A percentile compares a stretch with the other conserved stretches of the same genome.
phyloP scores from a whole-genome alignment of 768 basidiomycete genomes.

The Rhizopogon rudus region DNA sequence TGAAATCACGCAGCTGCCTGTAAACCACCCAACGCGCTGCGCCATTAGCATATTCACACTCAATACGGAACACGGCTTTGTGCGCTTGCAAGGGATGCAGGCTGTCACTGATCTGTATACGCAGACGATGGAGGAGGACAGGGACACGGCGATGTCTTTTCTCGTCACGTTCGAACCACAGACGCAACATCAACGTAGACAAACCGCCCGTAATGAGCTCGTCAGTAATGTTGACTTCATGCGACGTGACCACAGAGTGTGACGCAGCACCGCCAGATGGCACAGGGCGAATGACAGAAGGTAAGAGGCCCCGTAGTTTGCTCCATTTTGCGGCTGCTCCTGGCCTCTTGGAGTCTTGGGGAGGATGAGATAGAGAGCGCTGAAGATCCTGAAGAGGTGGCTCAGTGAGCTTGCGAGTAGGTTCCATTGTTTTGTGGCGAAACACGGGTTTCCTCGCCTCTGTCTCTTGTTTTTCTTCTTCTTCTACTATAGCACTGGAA shows the following conservation, averaged over 20 bases:
- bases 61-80: conserved; percentile 84
- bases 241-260: conserved; percentile 46
- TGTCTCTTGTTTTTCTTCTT: conserved; percentile 15
- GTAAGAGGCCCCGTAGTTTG: conserved; percentile 60
- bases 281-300: conserved; percentile 36
- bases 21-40: conserved; percentile 93
- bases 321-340: conserved; percentile 48
- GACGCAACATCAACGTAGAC: conserved; percentile 68
- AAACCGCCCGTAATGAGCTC: conserved; percentile 80
- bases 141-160: conserved; percentile 79
- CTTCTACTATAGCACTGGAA: conserved; percentile 23
- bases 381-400: conserved; percentile 11
- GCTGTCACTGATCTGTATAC: conserved; percentile 84
- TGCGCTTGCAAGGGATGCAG: conserved; percentile 72
- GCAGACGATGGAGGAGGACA: conserved; percentile 69
- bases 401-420: conserved; percentile 1
- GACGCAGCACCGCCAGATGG: conserved; percentile 30
- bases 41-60: conserved; percentile 95
- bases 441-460: conserved; percentile 20
- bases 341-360: conserved; percentile 16
- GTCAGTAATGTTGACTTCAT: conserved; percentile 70
- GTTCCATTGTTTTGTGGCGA: conserved; percentile 4
- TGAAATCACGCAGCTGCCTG: conserved; percentile 87
- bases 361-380: conserved; percentile 24
- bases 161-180: conserved; percentile 89